These are phyloP conservation scores for Bipolaris victoriae DNA, from an alignment of 2,329 filamentous ascomycete species.

Conservation along the genomic window DNA sequence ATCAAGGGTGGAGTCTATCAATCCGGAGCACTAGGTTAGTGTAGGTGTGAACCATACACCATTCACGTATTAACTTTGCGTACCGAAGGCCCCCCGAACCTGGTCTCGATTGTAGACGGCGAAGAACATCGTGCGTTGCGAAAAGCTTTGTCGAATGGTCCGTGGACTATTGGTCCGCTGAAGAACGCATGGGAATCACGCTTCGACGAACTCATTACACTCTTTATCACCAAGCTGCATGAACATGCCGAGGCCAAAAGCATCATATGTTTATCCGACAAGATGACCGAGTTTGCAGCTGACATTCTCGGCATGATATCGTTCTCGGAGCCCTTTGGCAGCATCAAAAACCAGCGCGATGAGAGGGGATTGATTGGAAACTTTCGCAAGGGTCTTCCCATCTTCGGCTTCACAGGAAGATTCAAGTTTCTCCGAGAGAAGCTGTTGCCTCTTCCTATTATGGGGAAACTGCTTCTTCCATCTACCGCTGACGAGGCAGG, in stretches of 20 bases:
- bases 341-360: conserved; percentile 49
- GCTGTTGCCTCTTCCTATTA: conserved; percentile 34
- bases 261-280: conserved; percentile 46
- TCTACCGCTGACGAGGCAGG: conserved; percentile 36
- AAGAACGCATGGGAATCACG: conserved; percentile 50
- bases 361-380: conserved; percentile 46
- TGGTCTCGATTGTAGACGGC: conserved; percentile 45
- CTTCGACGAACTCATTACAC: conserved; percentile 46
- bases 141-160: conserved; percentile 47
- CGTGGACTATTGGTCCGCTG: conserved; percentile 49
- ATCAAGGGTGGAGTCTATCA: conserved; percentile 45
- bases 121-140: conserved; percentile 45
- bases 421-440: conserved; percentile 46
- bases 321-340: conserved; percentile 49
- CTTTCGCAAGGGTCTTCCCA: conserved; percentile 48
- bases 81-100: conserved; percentile 40
- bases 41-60: neutral
- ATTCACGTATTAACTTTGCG: neutral
- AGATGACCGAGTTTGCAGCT: conserved; percentile 50
- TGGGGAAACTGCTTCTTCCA: conserved; percentile 42
- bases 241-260: conserved; percentile 32
- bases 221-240: conserved; percentile 44
- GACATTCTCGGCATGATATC: conserved; percentile 52
- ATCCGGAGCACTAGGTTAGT: conserved; percentile 37
- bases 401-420: conserved; percentile 48